These are phyloP conservation scores for Isabelozyma pseudorhagii DNA, from an alignment of 805 yeast species.

Conservation along the genomic window DNA sequence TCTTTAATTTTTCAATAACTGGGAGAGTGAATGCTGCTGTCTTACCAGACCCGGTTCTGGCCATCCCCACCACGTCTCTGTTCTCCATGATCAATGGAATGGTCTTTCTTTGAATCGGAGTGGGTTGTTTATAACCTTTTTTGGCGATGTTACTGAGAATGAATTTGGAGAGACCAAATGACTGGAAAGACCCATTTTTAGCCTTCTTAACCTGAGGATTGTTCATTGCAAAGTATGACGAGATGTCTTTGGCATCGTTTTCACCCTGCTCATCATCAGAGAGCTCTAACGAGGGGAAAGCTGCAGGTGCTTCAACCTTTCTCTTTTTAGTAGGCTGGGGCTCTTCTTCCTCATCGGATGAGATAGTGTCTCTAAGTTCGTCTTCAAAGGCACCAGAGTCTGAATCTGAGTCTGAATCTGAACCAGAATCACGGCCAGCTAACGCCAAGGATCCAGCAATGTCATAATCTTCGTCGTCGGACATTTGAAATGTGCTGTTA, in stretches of 20 bases:
- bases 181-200: slow-evolving; percentile 80
- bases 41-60: slow-evolving; percentile 98
- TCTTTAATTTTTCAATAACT: slow-evolving; percentile 76
- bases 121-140: slow-evolving; percentile 92
- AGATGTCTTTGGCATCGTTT: slow-evolving; percentile 18
- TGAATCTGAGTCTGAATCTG: slow-evolving; percentile 22
- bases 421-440: slow-evolving; percentile 36
- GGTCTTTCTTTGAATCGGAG: slow-evolving; percentile 96
- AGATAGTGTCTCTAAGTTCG: slow-evolving; percentile 53
- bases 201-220: slow-evolving; percentile 53
- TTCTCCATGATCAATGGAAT: slow-evolving; percentile 85
- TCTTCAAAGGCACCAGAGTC: slow-evolving; percentile 20
- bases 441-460: slow-evolving; percentile 61
- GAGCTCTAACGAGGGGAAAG: slow-evolving; percentile 52
- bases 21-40: slow-evolving; percentile 97
- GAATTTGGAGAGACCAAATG: slow-evolving; percentile 80
- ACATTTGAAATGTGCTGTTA: slow-evolving; percentile 10
- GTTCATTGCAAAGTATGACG: slow-evolving; percentile 37
- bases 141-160: slow-evolving; percentile 66
- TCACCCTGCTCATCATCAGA: slow-evolving; percentile 46
- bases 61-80: slow-evolving; percentile 98
- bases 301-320: slow-evolving; percentile 11
- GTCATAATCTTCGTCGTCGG: slow-evolving; percentile 54
- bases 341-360: slow-evolving; percentile 45
- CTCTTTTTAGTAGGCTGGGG: slow-evolving; percentile 26